Conservation (phyloP, 1,139 yeast species). For the Candida tunisiensis region DNA sequence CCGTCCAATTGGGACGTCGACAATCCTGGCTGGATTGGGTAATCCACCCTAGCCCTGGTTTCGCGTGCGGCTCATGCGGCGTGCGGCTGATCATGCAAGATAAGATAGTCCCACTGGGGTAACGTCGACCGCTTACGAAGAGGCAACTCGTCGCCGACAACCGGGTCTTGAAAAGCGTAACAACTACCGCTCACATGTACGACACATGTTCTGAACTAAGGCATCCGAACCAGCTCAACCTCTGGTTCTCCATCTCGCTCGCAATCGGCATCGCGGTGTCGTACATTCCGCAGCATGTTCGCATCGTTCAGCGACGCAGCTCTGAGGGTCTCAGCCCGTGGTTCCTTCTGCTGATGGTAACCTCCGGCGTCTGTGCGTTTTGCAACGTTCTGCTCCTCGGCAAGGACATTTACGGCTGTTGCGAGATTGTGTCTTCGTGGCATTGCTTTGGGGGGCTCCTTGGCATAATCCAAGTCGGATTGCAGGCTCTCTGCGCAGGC, state of each 20-base stretch:
- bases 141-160: too few species aligned
- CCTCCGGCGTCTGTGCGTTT: constrained; percentile 54
- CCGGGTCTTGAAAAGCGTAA: too few species aligned
- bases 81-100: too few species aligned
- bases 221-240: too few species aligned
- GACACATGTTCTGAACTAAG: too few species aligned
- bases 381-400: constrained; percentile 52
- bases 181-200: too few species aligned
- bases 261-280: constrained; percentile 59
- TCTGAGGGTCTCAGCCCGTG: constrained; percentile 71
- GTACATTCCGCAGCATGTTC: constrained; percentile 59
- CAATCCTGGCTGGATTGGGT: too few species aligned
- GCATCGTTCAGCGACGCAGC: constrained; percentile 40
- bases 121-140: too few species aligned
- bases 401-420: constrained; percentile 19
- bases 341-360: constrained; percentile 55
- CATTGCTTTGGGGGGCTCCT: constrained; percentile 57
- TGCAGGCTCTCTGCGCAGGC: constrained; percentile 50
- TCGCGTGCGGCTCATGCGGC: too few species aligned
- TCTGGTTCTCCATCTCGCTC: constrained; percentile 32
- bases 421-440: constrained; percentile 8
- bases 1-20: too few species aligned
- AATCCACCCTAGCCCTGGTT: too few species aligned
- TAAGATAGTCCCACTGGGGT: too few species aligned
- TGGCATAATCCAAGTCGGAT: constrained; percentile 52